Evolutionary conservation across 2,329 filamentous ascomycete genomes (phyloP).

Genomic region (Hymenoscyphus fructigenus): DNA sequence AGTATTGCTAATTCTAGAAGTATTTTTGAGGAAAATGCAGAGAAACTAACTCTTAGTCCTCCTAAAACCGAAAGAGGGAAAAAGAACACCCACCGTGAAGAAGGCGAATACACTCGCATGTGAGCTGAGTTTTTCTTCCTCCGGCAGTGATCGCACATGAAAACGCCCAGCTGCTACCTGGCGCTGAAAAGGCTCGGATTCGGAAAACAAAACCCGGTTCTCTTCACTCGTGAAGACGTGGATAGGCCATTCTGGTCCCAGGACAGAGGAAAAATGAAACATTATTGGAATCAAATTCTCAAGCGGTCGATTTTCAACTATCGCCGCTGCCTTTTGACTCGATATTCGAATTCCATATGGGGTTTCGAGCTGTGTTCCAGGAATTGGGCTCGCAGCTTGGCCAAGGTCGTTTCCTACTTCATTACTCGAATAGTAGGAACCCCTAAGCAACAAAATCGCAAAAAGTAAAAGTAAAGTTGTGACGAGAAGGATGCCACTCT

Average conservation of each 20-base stretch:
- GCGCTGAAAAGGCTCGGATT: constrained; percentile 22
- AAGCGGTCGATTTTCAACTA: constrained; percentile 8
- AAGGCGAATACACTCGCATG: constrained; percentile 37
- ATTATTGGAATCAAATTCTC: constrained; percentile 34
- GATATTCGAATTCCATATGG: background rate
- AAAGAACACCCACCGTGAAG: too few species aligned
- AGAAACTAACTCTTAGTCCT: too few species aligned
- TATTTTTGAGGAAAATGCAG: too few species aligned
- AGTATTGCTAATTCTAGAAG: too few species aligned
- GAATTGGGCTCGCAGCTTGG: background rate
- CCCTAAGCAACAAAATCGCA: background rate
- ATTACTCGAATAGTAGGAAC: background rate
- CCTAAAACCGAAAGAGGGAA: too few species aligned
- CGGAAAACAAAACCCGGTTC: background rate
- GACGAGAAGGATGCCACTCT: background rate
- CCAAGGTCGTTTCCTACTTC: too few species aligned
- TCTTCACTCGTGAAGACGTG: constrained; percentile 39
- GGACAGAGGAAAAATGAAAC: constrained; percentile 37
- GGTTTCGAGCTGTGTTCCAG: background rate
- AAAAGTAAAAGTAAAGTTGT: background rate
- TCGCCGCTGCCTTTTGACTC: constrained; percentile 6
- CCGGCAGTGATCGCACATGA: constrained; percentile 39
- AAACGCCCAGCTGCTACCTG: constrained; percentile 34
- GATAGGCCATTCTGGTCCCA: constrained; percentile 43
- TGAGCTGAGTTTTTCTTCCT: constrained; percentile 31